Percentiles rank a stretch among this genome's conserved stretches.
phyloP scores from a whole-genome alignment of 352 stramenopile genomes.

The Pythium rishiriense region DNA sequence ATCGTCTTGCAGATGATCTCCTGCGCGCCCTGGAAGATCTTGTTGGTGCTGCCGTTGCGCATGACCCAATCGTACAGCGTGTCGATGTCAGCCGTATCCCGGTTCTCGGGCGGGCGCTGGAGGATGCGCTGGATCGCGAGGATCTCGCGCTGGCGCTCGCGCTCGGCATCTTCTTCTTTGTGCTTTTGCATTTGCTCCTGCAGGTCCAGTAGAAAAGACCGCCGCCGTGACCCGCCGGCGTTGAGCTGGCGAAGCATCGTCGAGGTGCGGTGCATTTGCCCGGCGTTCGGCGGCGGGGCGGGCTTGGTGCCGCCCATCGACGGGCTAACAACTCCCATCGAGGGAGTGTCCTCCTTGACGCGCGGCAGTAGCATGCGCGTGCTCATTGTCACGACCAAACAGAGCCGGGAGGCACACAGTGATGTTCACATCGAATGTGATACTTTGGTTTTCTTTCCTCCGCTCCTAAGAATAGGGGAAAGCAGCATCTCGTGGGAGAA shows the following conservation, averaged over 20 bases:
- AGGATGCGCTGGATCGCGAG: slow-evolving; percentile 58
- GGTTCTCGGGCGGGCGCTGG: slow-evolving; percentile 39
- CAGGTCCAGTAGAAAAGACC: slow-evolving; percentile 54
- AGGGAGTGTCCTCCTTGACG: background rate
- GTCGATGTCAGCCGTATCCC: slow-evolving; percentile 65
- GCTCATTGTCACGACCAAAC: slow-evolving; percentile 1
- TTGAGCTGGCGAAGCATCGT: slow-evolving; percentile 20
- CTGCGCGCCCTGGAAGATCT: slow-evolving; percentile 80
- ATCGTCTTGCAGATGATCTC: slow-evolving; percentile 90
- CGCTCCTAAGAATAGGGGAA: no score
- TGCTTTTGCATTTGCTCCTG: slow-evolving; percentile 59
- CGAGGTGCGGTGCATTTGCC: background rate
- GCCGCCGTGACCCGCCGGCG: slow-evolving; percentile 7
- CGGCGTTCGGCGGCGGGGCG: background rate
- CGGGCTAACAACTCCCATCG: background rate
- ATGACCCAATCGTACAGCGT: slow-evolving; percentile 79
- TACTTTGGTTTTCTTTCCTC: no score
- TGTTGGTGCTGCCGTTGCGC: slow-evolving; percentile 77
- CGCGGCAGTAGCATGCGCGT: background rate
- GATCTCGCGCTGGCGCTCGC: slow-evolving; percentile 48
- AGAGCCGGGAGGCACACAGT: no score
- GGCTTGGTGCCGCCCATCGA: background rate
- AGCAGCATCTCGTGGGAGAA: no score
- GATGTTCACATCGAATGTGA: no score
- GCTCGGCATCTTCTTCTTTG: slow-evolving; percentile 41